These are phyloP conservation scores for Ceratobasidium sp. DNA, from an alignment of 1,284 basidiomycete genomes.

Conservation along the genomic window DNA sequence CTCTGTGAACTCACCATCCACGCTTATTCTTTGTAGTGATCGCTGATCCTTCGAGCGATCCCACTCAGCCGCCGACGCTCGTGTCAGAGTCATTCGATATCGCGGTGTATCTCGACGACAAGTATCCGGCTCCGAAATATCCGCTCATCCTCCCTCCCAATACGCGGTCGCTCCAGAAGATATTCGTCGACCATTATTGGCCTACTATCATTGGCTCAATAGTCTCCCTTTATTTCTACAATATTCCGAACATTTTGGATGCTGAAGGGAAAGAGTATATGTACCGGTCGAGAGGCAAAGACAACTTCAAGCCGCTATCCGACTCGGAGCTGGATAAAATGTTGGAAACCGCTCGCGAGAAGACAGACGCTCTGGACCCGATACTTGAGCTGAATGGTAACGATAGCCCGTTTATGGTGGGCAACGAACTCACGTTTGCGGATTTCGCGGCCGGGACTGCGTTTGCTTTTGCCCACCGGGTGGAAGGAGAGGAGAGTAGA, in stretches of 20 bases:
- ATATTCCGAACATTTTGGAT: conserved; percentile 50
- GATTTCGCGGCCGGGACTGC: conserved; percentile 8
- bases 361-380: conserved; percentile 26
- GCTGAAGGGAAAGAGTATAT: conserved; percentile 22
- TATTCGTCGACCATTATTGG: conserved; percentile 29
- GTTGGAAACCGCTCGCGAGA: not conserved
- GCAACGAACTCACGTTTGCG: not conserved
- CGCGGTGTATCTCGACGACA: conserved; percentile 45
- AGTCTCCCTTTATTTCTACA: conserved; percentile 19
- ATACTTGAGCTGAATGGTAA: conserved; percentile 7
- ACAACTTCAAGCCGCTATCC: not conserved
- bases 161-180: conserved; percentile 41
- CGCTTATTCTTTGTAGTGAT: conserved; percentile 29
- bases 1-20: not conserved
- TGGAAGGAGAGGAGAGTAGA: conserved; percentile 5
- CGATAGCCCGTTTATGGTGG: conserved; percentile 22
- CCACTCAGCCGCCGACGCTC: conserved; percentile 22
- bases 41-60: conserved; percentile 44
- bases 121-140: conserved; percentile 36
- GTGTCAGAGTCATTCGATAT: conserved; percentile 46
- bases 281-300: conserved; percentile 27
- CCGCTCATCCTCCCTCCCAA: conserved; percentile 24
- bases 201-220: conserved; percentile 38
- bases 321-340: conserved; percentile 8
- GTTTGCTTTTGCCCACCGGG: not conserved